Conservation (phyloP, 2,329 filamentous ascomycete species). For the Elsinoe batatas region DNA sequence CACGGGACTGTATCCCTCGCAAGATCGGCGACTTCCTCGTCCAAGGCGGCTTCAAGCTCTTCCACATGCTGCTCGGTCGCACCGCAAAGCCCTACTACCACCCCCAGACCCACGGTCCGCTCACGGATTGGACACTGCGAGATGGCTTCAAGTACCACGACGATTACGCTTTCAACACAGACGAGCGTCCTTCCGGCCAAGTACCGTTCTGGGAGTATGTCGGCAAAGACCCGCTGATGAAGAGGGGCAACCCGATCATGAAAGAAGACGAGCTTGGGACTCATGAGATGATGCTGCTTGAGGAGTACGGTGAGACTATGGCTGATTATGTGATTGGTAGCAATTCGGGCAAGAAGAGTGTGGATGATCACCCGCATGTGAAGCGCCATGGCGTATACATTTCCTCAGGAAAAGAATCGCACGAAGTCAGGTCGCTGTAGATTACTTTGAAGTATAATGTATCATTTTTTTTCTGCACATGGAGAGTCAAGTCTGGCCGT, state of each 20-base stretch:
- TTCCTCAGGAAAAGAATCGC: too few species aligned
- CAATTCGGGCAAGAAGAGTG: constrained; percentile 14
- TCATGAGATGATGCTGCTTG: constrained; percentile 15
- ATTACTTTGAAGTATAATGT: too few species aligned
- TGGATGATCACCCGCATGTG: constrained; percentile 8
- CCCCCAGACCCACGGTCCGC: constrained; percentile 19
- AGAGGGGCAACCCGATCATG: neutral
- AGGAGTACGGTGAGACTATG: constrained; percentile 9
- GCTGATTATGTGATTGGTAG: constrained; percentile 14
- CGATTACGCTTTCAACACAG: constrained; percentile 13
- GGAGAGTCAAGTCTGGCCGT: too few species aligned
- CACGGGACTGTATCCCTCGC: constrained; percentile 16
- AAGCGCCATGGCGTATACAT: neutral
- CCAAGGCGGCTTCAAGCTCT: constrained; percentile 14
- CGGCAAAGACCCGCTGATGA: constrained; percentile 3
- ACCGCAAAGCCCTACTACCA: constrained; percentile 14
- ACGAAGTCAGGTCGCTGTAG: too few species aligned
- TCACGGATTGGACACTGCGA: constrained; percentile 25
- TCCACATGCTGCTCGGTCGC: constrained; percentile 15
- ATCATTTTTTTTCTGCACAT: too few species aligned
- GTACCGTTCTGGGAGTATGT: constrained; percentile 14
- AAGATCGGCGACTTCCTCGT: constrained; percentile 16
- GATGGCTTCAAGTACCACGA: constrained; percentile 22
- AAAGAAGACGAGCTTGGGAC: constrained; percentile 15
- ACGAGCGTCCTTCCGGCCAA: neutral